These are phyloP conservation scores for Trichoderma koningii DNA, from an alignment of 2,329 filamentous ascomycete species.

Conservation along the genomic window DNA sequence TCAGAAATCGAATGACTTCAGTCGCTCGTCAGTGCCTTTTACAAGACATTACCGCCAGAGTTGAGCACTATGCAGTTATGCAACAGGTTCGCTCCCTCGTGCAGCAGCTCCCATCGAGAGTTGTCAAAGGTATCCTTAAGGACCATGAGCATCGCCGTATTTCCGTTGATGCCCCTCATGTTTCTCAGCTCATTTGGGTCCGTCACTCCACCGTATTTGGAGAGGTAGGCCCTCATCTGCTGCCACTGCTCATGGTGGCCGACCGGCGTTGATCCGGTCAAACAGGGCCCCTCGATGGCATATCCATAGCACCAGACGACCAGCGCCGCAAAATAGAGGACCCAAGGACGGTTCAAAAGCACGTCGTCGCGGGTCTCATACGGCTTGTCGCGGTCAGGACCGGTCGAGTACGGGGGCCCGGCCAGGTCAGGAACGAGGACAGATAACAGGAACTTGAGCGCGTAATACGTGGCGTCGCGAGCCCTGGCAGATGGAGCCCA, in stretches of 20 bases:
- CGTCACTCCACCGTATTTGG: constrained; percentile 68
- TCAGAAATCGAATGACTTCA: background rate
- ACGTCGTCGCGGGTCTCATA: constrained; percentile 89
- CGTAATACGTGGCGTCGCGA: constrained; percentile 89
- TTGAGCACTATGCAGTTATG: constrained; percentile 71
- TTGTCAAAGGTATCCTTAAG: constrained; percentile 79
- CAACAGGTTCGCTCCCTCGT: constrained; percentile 80
- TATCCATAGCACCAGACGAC: constrained; percentile 96
- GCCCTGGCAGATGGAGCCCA: constrained; percentile 91
- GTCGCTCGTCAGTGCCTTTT: constrained; percentile 10
- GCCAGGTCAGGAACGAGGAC: constrained; percentile 65
- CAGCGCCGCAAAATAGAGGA: constrained; percentile 87
- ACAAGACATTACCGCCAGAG: constrained; percentile 37
- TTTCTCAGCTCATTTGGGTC: constrained; percentile 76
- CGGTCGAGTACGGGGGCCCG: constrained; percentile 42
- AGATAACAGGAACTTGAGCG: constrained; percentile 82
- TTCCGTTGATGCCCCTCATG: constrained; percentile 77
- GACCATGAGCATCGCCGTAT: constrained; percentile 77
- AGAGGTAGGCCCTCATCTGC: constrained; percentile 80
- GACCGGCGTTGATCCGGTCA: constrained; percentile 52
- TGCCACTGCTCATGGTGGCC: constrained; percentile 66
- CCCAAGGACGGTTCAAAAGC: constrained; percentile 89
- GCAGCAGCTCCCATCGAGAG: constrained; percentile 87
- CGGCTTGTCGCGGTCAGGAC: constrained; percentile 48
- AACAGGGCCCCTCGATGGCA: constrained; percentile 79